Conservation (phyloP, 2,329 filamentous ascomycete genomes). For the Apiospora aurea region DNA sequence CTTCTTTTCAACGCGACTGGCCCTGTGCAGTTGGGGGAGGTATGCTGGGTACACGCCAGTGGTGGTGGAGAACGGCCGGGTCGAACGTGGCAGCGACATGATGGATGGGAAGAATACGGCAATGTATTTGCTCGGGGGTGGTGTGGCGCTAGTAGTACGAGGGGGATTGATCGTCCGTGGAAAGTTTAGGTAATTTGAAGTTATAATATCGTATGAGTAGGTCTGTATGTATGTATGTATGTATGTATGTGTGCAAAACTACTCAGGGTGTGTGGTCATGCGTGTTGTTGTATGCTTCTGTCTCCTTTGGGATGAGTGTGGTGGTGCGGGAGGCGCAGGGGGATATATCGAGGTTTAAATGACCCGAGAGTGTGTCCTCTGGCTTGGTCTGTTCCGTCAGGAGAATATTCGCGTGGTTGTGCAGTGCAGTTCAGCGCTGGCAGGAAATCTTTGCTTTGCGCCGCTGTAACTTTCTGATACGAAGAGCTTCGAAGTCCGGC, state of each 20-base stretch:
- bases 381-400: not conserved
- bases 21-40: conserved; percentile 39
- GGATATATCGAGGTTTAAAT: not conserved
- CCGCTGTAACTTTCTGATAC: not conserved
- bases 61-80: conserved; percentile 38
- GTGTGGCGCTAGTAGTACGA: conserved; percentile 11
- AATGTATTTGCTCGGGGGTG: not conserved
- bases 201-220: not conserved
- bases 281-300: not conserved
- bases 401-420: not conserved
- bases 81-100: conserved; percentile 20
- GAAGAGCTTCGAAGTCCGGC: conserved; percentile 6
- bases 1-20: conserved; percentile 38
- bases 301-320: too few species aligned
- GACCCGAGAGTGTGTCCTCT: not conserved
- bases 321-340: not conserved
- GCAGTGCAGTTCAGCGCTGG: not conserved
- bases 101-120: not conserved
- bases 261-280: conserved; percentile 2
- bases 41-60: conserved; percentile 41
- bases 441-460: not conserved
- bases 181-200: conserved; percentile 11
- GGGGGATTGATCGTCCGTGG: not conserved
- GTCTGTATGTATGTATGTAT: too few species aligned
- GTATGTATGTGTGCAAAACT: not conserved